Evolutionary conservation across 1,284 basidiomycete species (phyloP).

Genomic region (Boletus calvinii): DNA sequence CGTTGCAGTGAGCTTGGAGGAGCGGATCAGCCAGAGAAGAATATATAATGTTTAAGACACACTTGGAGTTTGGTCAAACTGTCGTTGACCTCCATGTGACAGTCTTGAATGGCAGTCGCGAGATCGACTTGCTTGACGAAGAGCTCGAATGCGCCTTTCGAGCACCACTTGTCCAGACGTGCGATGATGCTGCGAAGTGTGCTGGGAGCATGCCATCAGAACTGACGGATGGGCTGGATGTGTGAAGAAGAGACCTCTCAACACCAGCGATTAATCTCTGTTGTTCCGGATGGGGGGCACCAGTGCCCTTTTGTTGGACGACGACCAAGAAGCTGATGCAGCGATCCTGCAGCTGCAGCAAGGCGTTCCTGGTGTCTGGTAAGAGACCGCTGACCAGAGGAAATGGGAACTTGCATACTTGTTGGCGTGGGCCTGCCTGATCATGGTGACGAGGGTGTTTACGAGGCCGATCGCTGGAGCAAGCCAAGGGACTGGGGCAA

Average conservation of each 20-base stretch:
- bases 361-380: constrained; percentile 35
- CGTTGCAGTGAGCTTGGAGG: constrained; percentile 41
- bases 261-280: constrained; percentile 22
- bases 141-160: constrained; percentile 36
- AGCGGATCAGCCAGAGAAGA: constrained; percentile 14
- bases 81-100: constrained; percentile 42
- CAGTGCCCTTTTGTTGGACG: constrained; percentile 22
- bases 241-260: constrained; percentile 18
- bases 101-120: constrained; percentile 40
- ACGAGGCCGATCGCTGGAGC: constrained; percentile 41
- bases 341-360: constrained; percentile 43
- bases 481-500: constrained; percentile 50
- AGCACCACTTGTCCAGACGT: constrained; percentile 43
- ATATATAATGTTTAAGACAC: neutral
- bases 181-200: constrained; percentile 38
- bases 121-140: constrained; percentile 48
- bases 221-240: neutral
- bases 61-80: constrained; percentile 46
- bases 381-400: constrained; percentile 2
- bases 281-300: constrained; percentile 25
- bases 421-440: constrained; percentile 48
- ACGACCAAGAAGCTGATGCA: constrained; percentile 33
- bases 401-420: constrained; percentile 32
- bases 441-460: constrained; percentile 42
- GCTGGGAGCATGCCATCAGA: constrained; percentile 29